Evolutionary conservation across 768 basidiomycete genomes (phyloP).

Genomic region (Podaxis sp.): DNA sequence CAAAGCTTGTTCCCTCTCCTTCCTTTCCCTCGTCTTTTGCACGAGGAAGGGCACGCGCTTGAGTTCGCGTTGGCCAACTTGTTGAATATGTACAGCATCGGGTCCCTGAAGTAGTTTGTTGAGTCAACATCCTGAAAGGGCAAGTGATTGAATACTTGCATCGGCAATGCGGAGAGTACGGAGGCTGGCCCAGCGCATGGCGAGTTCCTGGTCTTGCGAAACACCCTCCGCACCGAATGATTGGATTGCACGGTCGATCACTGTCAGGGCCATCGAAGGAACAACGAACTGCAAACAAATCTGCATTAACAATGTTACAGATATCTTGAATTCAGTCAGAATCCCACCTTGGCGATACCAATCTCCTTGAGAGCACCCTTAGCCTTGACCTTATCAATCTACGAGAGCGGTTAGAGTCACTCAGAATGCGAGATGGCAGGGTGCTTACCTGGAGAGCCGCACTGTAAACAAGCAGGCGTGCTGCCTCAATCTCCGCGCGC

Average conservation of each 20-base stretch:
- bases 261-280: constrained; percentile 82
- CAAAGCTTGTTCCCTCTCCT: constrained; percentile 61
- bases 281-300: constrained; percentile 74
- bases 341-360: constrained; percentile 87
- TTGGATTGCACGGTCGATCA: constrained; percentile 96
- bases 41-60: constrained; percentile 68
- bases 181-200: constrained; percentile 72
- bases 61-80: constrained; percentile 89
- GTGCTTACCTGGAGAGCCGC: constrained; percentile 77
- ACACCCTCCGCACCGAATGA: constrained; percentile 96
- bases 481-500: constrained; percentile 89
- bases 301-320: background rate
- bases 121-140: constrained; percentile 12
- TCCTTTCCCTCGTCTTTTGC: constrained; percentile 51
- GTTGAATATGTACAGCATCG: constrained; percentile 91
- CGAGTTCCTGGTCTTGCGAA: constrained; percentile 85
- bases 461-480: constrained; percentile 85
- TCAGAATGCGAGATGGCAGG: background rate
- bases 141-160: constrained; percentile 41
- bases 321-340: background rate
- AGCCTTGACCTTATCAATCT: constrained; percentile 90
- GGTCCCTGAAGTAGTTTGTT: constrained; percentile 53
- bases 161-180: constrained; percentile 89
- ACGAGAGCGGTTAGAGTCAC: constrained; percentile 8
- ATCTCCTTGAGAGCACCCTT: constrained; percentile 98